Conservation (phyloP, 2,329 filamentous ascomycete genomes). For the Fusarium coicis region DNA sequence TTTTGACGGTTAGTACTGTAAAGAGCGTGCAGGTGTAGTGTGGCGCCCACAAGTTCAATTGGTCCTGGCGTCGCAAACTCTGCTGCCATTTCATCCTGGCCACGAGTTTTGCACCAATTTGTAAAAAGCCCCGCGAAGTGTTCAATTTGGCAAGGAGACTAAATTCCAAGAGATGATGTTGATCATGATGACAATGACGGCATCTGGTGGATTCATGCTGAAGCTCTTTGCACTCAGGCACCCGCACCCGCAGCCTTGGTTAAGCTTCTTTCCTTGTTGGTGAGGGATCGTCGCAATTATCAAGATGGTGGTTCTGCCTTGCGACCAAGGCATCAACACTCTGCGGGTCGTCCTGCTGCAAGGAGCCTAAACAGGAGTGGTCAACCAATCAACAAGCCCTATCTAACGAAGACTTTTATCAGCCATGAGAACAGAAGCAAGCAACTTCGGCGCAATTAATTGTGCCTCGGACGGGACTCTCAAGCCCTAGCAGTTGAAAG, state of each 20-base stretch:
- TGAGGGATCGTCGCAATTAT: conserved; percentile 24
- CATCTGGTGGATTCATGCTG: conserved; percentile 11
- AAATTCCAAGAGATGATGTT: conserved; percentile 20
- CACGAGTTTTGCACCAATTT: conserved; percentile 5
- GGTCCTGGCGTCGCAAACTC: conserved; percentile 1
- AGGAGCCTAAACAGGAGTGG: conserved; percentile 12
- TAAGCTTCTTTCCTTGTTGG: conserved; percentile 37
- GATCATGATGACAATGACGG: conserved; percentile 32
- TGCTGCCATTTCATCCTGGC: neutral
- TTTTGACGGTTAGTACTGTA: conserved; percentile 10
- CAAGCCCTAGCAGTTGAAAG: conserved; percentile 3
- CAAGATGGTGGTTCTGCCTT: conserved; percentile 32
- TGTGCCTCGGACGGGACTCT: conserved; percentile 3
- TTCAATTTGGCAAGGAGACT: neutral
- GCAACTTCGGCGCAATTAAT: conserved; percentile 18
- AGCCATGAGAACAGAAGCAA: conserved; percentile 19
- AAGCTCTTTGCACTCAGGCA: conserved; percentile 10
- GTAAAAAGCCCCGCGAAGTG: neutral
- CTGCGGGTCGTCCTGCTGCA: conserved; percentile 23
- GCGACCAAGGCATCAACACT: conserved; percentile 30
- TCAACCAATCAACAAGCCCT: conserved; percentile 27
- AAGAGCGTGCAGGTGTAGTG: conserved; percentile 34
- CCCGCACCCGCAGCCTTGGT: neutral
- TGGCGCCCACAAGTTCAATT: neutral
- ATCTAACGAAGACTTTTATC: conserved; percentile 12